Conservation (phyloP, 768 basidiomycete species). For the Cystobasidium tubakii region DNA sequence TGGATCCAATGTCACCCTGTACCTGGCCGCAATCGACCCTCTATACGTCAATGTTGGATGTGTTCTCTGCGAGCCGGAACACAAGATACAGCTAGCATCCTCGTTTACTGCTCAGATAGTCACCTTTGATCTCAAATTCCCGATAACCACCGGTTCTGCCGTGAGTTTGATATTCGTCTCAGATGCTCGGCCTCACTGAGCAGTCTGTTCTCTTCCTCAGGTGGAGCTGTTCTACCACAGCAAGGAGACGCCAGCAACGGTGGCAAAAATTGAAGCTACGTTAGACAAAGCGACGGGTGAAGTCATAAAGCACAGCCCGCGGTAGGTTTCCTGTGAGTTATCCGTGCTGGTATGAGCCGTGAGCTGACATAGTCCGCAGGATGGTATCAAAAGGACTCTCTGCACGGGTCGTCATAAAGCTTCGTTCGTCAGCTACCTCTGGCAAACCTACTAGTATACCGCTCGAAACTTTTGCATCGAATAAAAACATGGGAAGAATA, state of each 20-base stretch:
- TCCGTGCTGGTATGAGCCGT: not conserved
- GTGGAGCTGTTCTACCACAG: conserved; percentile 95
- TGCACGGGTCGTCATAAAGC: conserved; percentile 74
- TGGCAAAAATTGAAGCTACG: conserved; percentile 70
- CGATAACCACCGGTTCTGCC: conserved; percentile 78
- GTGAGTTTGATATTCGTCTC: conserved; percentile 52
- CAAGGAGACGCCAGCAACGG: conserved; percentile 79
- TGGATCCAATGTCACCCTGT: conserved; percentile 80
- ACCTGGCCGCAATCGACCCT: conserved; percentile 74
- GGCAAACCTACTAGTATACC: conserved; percentile 62
- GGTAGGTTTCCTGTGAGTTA: conserved; percentile 55
- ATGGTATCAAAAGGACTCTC: conserved; percentile 77
- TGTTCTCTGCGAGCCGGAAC: conserved; percentile 70
- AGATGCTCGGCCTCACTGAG: not conserved
- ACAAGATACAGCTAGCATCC: conserved; percentile 68
- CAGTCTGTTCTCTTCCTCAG: conserved; percentile 51
- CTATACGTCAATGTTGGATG: conserved; percentile 79
- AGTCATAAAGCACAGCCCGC: conserved; percentile 69
- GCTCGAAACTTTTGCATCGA: conserved; percentile 73
- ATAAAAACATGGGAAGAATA: conserved; percentile 95
- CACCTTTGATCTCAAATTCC: conserved; percentile 83
- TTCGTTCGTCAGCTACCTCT: conserved; percentile 55
- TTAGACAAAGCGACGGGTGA: conserved; percentile 72
- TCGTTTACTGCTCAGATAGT: conserved; percentile 80
- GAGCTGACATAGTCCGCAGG: conserved; percentile 50